These are phyloP conservation scores for Porogramme epimiltina DNA, from an alignment of 1,284 basidiomycete genomes.

Conservation along the genomic window DNA sequence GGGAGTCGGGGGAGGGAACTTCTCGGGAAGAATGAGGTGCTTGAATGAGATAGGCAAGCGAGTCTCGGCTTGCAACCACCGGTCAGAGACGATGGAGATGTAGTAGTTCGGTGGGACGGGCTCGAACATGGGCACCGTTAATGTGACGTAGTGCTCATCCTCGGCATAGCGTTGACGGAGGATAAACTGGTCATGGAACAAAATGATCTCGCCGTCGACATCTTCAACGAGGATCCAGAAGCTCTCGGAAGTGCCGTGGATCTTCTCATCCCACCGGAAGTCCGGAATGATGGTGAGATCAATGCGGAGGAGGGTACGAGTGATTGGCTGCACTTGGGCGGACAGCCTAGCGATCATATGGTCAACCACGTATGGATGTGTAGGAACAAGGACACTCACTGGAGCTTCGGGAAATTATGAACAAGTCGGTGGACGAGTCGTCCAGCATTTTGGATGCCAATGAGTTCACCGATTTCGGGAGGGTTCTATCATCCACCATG, in stretches of 20 bases:
- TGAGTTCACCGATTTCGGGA: slow-evolving; percentile 90
- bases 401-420: slow-evolving; percentile 94
- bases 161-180: slow-evolving; percentile 91
- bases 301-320: slow-evolving; percentile 84
- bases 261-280: slow-evolving; percentile 96
- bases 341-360: slow-evolving; percentile 58
- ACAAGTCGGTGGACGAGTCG: slow-evolving; percentile 93
- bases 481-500: slow-evolving; percentile 47
- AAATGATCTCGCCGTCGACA: slow-evolving; percentile 94
- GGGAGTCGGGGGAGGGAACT: slow-evolving; percentile 92
- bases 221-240: slow-evolving; percentile 97
- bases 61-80: slow-evolving; percentile 96
- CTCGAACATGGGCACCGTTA: slow-evolving; percentile 96
- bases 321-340: slow-evolving; percentile 94
- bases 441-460: slow-evolving; percentile 92
- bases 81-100: slow-evolving; percentile 92
- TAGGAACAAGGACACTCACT: slow-evolving; percentile 52
- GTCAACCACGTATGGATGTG: background rate
- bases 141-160: slow-evolving; percentile 91
- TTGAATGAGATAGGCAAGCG: slow-evolving; percentile 97
- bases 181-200: slow-evolving; percentile 93
- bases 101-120: slow-evolving; percentile 98
- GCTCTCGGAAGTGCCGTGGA: slow-evolving; percentile 85
- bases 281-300: slow-evolving; percentile 93
- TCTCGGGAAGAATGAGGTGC: slow-evolving; percentile 95